Conservation (phyloP, 2,329 filamentous ascomycete genomes). For the Colletotrichum destructivum region DNA sequence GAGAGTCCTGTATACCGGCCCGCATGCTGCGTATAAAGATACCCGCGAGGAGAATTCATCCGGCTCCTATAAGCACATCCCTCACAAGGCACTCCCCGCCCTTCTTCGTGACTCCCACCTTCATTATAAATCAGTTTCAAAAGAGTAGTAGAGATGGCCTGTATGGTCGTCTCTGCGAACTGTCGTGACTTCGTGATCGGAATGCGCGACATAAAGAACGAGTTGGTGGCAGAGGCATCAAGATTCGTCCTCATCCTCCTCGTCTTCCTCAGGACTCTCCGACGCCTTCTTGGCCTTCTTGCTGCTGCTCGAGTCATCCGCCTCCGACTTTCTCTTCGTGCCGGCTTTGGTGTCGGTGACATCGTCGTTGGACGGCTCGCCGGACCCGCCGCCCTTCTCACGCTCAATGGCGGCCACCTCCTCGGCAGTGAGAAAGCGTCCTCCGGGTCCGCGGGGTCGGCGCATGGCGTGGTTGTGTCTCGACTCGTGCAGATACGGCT, state of each 20-base stretch:
- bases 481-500: constrained; percentile 97
- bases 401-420: constrained; percentile 93
- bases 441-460: constrained; percentile 91
- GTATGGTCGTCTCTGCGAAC: constrained; percentile 32
- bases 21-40: constrained; percentile 34
- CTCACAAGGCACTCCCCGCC: not conserved
- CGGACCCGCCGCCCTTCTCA: constrained; percentile 60
- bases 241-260: constrained; percentile 59
- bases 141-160: constrained; percentile 35
- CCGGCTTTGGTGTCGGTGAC: constrained; percentile 54
- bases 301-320: constrained; percentile 61
- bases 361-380: constrained; percentile 46
- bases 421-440: constrained; percentile 95
- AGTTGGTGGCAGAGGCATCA: constrained; percentile 41
- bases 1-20: constrained; percentile 42
- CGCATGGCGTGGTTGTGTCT: constrained; percentile 99
- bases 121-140: constrained; percentile 34
- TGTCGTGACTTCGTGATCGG: constrained; percentile 56
- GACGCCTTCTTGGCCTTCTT: constrained; percentile 72
- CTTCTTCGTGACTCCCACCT: constrained; percentile 36
- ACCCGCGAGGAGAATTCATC: constrained; percentile 21
- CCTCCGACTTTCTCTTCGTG: constrained; percentile 74
- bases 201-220: constrained; percentile 48
- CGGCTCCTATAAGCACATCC: constrained; percentile 34
- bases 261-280: constrained; percentile 55